These are phyloP conservation scores for Taphrina populina DNA, from an alignment of 1,139 yeast genomes.

Conservation along the genomic window DNA sequence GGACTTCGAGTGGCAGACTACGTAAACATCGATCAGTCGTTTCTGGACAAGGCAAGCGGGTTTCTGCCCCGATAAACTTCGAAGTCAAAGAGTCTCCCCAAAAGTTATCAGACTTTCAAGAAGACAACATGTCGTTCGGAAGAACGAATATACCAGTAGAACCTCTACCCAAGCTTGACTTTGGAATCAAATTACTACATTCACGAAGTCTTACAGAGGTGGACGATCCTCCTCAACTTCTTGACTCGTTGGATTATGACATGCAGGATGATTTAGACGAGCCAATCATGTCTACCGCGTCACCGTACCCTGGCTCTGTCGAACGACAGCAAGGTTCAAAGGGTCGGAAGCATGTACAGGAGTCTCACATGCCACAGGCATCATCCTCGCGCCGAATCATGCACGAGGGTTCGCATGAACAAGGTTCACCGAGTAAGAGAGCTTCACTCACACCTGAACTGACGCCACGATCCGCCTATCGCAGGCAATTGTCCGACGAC, in stretches of 20 bases:
- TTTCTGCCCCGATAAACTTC: neutral
- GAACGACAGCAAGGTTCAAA: constrained; percentile 1
- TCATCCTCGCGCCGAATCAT: no score
- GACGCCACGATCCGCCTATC: neutral
- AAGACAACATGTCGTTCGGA: neutral
- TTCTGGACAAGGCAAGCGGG: no score
- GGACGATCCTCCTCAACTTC: neutral
- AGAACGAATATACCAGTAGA: neutral
- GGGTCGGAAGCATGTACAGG: neutral
- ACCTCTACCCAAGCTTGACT: constrained; percentile 13
- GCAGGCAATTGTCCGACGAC: constrained; percentile 18
- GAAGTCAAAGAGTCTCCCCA: constrained; percentile 13
- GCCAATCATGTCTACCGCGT: neutral
- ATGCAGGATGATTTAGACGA: neutral
- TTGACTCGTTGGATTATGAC: neutral
- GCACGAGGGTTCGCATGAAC: no score
- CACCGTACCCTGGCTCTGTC: neutral
- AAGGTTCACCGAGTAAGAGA: no score
- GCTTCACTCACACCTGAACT: neutral
- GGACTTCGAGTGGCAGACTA: no score
- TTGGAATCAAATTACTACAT: constrained; percentile 1
- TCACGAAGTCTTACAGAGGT: neutral
- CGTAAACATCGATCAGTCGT: no score
- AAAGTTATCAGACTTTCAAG: no score
- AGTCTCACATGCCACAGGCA: neutral